A percentile compares a stretch with the other conserved stretches of the same genome.
These are phyloP conservation scores for Seiridium cupressi DNA, from an alignment of 2,329 filamentous ascomycete genomes.

Conservation along the genomic window DNA sequence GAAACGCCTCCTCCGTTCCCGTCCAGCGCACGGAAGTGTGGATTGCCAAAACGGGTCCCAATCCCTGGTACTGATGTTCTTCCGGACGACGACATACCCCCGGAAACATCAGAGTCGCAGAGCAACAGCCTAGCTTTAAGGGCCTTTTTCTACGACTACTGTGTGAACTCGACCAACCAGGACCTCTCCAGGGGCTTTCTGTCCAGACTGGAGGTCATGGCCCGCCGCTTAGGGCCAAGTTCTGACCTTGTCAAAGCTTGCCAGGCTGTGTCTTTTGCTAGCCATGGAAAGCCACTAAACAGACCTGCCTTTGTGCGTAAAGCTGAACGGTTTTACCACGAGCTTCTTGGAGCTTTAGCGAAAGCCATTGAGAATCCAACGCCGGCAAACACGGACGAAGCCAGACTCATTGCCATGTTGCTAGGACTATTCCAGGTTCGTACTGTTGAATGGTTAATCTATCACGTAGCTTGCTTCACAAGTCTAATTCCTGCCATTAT, in stretches of 20 bases:
- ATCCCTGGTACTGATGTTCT: constrained; percentile 15
- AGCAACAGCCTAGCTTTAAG: constrained; percentile 13
- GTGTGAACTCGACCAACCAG: constrained; percentile 14
- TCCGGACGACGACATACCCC: constrained; percentile 14
- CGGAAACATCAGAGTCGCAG: constrained; percentile 13
- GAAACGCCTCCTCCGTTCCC: not conserved
- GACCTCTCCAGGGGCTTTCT: constrained; percentile 18
- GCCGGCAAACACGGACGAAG: constrained; percentile 9
- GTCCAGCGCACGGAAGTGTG: constrained; percentile 18
- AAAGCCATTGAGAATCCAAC: constrained; percentile 11
- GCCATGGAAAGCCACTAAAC: constrained; percentile 15
- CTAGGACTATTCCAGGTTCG: constrained; percentile 20
- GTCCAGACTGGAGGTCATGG: constrained; percentile 14
- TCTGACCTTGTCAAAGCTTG: constrained; percentile 19
- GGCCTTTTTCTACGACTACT: constrained; percentile 22
- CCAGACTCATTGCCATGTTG: constrained; percentile 16
- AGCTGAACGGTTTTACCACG: constrained; percentile 14
- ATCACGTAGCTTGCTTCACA: too few species aligned
- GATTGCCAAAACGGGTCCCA: constrained; percentile 14
- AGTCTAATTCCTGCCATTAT: not conserved
- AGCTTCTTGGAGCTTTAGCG: constrained; percentile 14
- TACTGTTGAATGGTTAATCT: not conserved
- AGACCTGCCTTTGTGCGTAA: constrained; percentile 13
- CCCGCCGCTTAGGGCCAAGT: constrained; percentile 10
- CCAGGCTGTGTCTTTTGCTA: constrained; percentile 15